Base-by-base conservation (phyloP, 1,139 yeast genomes). In the Kodamaea derodonti region DNA sequence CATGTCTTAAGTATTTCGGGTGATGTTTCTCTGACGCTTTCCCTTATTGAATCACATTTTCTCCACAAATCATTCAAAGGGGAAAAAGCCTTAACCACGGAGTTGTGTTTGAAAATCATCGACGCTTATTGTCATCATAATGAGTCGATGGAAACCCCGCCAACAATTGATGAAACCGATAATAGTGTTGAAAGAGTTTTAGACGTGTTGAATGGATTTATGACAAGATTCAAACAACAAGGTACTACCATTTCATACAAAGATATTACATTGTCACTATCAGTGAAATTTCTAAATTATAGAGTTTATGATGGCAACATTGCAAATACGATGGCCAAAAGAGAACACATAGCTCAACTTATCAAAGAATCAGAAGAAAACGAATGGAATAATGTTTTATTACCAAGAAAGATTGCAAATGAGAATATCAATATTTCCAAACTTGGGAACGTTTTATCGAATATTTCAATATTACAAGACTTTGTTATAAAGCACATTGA, bases 41-140 rank as follows among this genome's bases (percentile, higher is more conserved):
- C 55, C 4, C 47, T 69, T 12, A 58, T 69, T 11, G 72, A 68
- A 37, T 49, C 64, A 14, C 69, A 66, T 36, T 65, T 51, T 37
- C 43, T 68, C 5, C 68, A 64, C 35, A 56, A 58, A 33, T 37
- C 52, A 1, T 42, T 62, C 32, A 47, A 43, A 16, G 73, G 72
- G 1, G 61, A 63, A 35, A 49, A 41, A 20, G 65, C 62, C 1
- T 44, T 69, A 29, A 58, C 60, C 22, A 60, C 58, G 31, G 67
- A 65, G 7, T 41, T 69, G 16, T 56, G 65, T 33, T 38, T 62
- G 3, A 52, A 52, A 27, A 57, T 68, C 4, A 54, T 69, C 6
- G 62, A 62, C 35, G 57, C 74, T 1, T 66, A 69, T 38, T 65
- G 73, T 40, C 55, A 54, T 39, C 48, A 54, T 33, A 34, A 29